Evolutionary conservation across 2,329 filamentous ascomycete species (phyloP), one percentile per base, ranked within the genome.

Genomic region (Ceratocystis cacaofunesta): DNA sequence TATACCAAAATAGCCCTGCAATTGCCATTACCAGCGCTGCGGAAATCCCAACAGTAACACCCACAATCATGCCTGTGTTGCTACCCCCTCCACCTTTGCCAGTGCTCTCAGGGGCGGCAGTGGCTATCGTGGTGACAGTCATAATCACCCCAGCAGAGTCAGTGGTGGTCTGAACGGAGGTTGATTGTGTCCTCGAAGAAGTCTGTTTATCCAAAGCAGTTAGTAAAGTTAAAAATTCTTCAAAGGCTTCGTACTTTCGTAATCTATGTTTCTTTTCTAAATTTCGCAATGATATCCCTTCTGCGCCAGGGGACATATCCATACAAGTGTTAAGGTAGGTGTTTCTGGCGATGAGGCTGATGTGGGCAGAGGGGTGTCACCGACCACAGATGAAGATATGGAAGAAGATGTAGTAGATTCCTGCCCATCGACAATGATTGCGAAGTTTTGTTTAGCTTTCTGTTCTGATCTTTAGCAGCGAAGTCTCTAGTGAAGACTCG

Each of bases 101-200:
- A 6, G 71, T 65, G 58, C 7, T 41, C 7, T 69, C 71, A 2
- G 72, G 70, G 43, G 71, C 71, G 32, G 70, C 68, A 0, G 78
- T 78, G 0, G 82, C 80, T 5, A 76, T 76, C 17, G 82, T 76
- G 1, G 80, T 84, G 2, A 86, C 78, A 1, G 82, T 85, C 66
- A 76, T 78, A 25, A 84, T 74, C 4, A 74, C 78, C 19, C 82
- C 82, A 8, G 76, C 79, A 5, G 66, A 43, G 41, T 77, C 76
- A 0, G 82, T 85, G 8, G 85, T 77, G 0, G 83, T 86, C 70
- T 79, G 75, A 1, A 82, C 70, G n/a, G 73, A 72, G 15, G 72
- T 71, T 6, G 74, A 72, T 7, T 74, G 76, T 8, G 72, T 74
- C 22, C 74, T 70, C 22, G 73, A 71, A 68, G 70, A 19, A 68